These are phyloP conservation scores for Aspergillus persii DNA, from an alignment of 2,329 filamentous ascomycete genomes.

Conservation along the genomic window DNA sequence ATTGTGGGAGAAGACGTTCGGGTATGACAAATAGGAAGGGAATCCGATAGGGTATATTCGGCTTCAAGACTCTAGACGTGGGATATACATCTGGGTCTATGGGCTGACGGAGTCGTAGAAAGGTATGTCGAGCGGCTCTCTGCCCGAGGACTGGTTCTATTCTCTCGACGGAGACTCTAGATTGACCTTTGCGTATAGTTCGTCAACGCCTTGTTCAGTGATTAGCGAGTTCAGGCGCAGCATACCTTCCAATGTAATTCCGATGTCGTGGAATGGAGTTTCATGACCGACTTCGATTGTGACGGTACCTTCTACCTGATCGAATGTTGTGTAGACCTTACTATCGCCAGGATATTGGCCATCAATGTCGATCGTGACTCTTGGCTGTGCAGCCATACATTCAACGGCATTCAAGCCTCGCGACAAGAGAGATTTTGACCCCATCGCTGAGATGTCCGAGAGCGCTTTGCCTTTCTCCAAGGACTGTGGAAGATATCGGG, in stretches of 20 bases:
- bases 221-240: not conserved
- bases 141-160: not conserved
- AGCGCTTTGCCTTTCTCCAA: too few relatives aligned
- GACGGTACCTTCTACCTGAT: not conserved
- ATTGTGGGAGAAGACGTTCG: not conserved
- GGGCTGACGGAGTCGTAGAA: not conserved
- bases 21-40: not conserved
- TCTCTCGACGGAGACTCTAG: slow-evolving; percentile 42
- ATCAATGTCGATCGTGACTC: too few relatives aligned
- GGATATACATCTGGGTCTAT: not conserved
- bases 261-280: not conserved
- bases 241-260: not conserved
- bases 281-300: not conserved
- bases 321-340: not conserved
- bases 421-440: too few relatives aligned
- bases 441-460: too few relatives aligned
- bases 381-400: too few relatives aligned
- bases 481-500: too few relatives aligned
- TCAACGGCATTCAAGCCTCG: too few relatives aligned
- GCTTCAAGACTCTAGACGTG: not conserved
- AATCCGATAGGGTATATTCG: not conserved
- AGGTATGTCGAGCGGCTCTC: not conserved
- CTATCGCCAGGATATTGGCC: not conserved
- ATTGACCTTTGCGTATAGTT: slow-evolving; percentile 14
- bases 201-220: not conserved